These are phyloP conservation scores for Rhynchospora tenuis DNA, from an alignment of 176 grass and related monocot species.

Conservation along the genomic window DNA sequence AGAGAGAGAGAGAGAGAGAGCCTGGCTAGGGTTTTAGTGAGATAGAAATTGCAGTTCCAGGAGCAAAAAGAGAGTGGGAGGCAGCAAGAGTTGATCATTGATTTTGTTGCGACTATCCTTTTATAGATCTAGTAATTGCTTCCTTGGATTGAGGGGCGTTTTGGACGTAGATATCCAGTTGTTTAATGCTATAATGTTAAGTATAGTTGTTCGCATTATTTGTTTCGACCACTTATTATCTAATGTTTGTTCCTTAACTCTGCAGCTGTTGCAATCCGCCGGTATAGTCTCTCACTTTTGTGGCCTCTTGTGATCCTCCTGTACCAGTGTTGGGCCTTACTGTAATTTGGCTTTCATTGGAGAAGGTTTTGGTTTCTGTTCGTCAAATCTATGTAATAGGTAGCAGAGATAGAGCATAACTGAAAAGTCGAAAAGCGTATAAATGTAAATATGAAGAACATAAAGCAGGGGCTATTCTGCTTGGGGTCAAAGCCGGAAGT, in stretches of 20 bases:
- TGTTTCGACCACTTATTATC: not conserved
- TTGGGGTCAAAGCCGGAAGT: constrained; percentile 20
- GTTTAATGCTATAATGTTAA: not conserved
- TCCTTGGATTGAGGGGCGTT: not conserved
- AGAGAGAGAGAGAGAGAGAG: not conserved
- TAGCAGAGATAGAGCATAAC: not conserved
- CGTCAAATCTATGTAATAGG: not conserved
- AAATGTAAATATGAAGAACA: constrained; percentile 25
- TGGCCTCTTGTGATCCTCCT: constrained; percentile 4
- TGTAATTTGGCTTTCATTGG: constrained; percentile 3
- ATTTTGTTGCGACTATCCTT: not conserved
- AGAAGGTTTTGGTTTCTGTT: constrained; percentile 20
- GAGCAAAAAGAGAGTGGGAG: not conserved
- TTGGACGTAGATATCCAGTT: not conserved
- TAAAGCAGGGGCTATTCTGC: constrained; percentile 17
- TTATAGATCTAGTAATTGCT: not conserved
- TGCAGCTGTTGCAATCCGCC: not conserved
- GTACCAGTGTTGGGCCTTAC: not conserved
- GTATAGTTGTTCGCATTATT: constrained; percentile 1
- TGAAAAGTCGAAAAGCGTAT: not conserved
- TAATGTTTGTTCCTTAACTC: not conserved
- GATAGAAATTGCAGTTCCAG: not conserved
- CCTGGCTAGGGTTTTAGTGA: not conserved
- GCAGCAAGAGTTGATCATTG: not conserved
- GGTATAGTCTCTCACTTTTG: constrained; percentile 2